Evolutionary conservation across 306 rosid genomes (phyloP).

Genomic region (Elaeagnus macrophylla): DNA sequence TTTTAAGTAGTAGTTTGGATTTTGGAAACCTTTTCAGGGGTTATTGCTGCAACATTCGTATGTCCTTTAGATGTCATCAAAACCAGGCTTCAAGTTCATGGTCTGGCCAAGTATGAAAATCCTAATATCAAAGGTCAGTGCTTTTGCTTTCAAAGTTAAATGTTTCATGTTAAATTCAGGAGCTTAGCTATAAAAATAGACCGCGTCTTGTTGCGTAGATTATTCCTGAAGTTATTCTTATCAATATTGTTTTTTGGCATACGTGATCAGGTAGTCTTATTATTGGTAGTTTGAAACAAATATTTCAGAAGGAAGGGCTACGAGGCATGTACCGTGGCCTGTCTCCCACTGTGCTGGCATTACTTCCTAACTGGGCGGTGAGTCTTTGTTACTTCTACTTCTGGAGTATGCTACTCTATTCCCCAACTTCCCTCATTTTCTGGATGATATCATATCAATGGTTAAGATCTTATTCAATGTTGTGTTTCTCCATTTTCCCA

Average conservation of each 20-base stretch:
- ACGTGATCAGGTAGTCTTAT: conserved; percentile 51
- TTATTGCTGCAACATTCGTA: conserved; percentile 73
- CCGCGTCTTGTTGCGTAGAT: neutral
- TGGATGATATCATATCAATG: neutral
- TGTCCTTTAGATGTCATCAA: conserved; percentile 86
- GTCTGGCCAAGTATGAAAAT: conserved; percentile 37
- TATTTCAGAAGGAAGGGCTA: conserved; percentile 67
- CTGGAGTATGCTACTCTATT: neutral
- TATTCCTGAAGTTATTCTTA: neutral
- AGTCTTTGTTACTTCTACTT: conserved; percentile 21
- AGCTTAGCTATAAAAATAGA: neutral
- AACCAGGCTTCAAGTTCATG: conserved; percentile 83
- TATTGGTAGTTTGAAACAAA: conserved; percentile 65
- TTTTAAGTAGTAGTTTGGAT: neutral
- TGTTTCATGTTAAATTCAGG: neutral
- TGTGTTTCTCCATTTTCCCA: no score
- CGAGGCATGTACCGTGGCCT: conserved; percentile 94
- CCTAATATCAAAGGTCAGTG: conserved; percentile 37
- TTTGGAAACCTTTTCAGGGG: conserved; percentile 32
- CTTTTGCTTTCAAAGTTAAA: neutral
- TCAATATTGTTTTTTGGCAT: neutral
- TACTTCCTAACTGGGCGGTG: conserved; percentile 94
- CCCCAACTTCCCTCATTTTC: no score
- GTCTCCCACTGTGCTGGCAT: conserved; percentile 71
- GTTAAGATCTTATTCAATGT: neutral